These are phyloP conservation scores for Trichoderma pleuroti DNA, from an alignment of 2,329 filamentous ascomycete genomes.

Conservation along the genomic window DNA sequence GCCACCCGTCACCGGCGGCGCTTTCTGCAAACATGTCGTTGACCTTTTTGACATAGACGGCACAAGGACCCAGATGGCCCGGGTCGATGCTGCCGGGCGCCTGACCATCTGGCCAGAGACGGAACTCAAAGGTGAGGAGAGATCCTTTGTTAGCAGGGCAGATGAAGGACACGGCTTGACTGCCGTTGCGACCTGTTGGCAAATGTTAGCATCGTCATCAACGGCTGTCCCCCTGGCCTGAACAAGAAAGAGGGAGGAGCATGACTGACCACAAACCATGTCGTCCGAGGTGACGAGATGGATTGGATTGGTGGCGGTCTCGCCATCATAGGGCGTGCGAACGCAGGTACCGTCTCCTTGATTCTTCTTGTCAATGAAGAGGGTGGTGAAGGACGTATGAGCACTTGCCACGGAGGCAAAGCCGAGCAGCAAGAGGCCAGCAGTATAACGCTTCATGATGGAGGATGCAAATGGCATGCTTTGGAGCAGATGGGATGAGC, in stretches of 20 bases:
- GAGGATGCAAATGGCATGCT: conserved; percentile 9
- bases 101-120: conserved; percentile 54
- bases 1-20: conserved; percentile 66
- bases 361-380: conserved; percentile 58
- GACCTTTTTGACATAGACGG: conserved; percentile 71
- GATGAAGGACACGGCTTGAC: conserved; percentile 44
- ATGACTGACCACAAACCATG: conserved; percentile 65
- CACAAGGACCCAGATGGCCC: conserved; percentile 65
- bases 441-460: conserved; percentile 34
- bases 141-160: conserved; percentile 50
- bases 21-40: conserved; percentile 49
- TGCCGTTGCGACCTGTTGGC: conserved; percentile 41
- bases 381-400: conserved; percentile 62
- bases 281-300: conserved; percentile 53
- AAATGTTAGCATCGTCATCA: not conserved
- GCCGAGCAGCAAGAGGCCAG: conserved; percentile 32
- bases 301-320: conserved; percentile 56
- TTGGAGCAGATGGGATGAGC: not conserved
- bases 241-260: not conserved
- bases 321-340: conserved; percentile 57
- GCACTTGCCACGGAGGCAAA: conserved; percentile 42
- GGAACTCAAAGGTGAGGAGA: conserved; percentile 64
- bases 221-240: no score
- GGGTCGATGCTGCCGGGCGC: conserved; percentile 55
- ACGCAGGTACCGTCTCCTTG: conserved; percentile 71